These are phyloP conservation scores for Clonostachys solani DNA, from an alignment of 2,329 filamentous ascomycete genomes.

Conservation along the genomic window DNA sequence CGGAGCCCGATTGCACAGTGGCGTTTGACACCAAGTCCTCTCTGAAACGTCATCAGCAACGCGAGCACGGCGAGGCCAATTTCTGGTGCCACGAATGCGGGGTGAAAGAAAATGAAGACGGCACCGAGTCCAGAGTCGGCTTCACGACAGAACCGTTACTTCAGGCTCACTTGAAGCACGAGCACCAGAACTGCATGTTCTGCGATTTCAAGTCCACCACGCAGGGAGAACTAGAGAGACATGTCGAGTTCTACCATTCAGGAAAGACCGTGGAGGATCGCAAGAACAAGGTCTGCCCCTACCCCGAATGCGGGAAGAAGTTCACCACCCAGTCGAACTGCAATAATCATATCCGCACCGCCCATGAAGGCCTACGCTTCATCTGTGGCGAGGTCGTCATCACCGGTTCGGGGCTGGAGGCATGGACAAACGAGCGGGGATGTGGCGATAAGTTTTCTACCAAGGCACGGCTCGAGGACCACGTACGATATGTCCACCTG, in stretches of 20 bases:
- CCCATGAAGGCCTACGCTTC: conserved; percentile 73
- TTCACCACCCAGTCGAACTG: conserved; percentile 86
- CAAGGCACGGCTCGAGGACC: conserved; percentile 77
- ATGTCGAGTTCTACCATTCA: conserved; percentile 75
- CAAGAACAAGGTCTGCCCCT: conserved; percentile 62
- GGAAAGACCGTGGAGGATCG: conserved; percentile 56
- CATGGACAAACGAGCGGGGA: conserved; percentile 62
- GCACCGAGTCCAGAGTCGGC: conserved; percentile 37
- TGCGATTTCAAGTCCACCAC: conserved; percentile 68
- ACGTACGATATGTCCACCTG: conserved; percentile 79
- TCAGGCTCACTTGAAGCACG: conserved; percentile 66
- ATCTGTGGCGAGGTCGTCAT: conserved; percentile 72
- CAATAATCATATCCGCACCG: conserved; percentile 70
- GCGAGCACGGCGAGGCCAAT: conserved; percentile 63
- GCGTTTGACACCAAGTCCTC: conserved; percentile 71
- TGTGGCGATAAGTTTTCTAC: conserved; percentile 74
- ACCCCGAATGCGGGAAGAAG: conserved; percentile 64
- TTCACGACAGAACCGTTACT: conserved; percentile 73
- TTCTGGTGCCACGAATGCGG: conserved; percentile 77
- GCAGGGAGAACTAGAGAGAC: conserved; percentile 65
- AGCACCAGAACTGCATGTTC: conserved; percentile 72
- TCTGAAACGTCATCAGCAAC: conserved; percentile 66
- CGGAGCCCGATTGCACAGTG: conserved; percentile 53
- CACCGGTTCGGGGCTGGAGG: conserved; percentile 47
- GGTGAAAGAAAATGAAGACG: conserved; percentile 25